Evolutionary conservation across 2,329 filamentous ascomycete species (phyloP), one percentile per base, ranked within the genome.

Genomic region (Orbilia ellipsospora): DNA sequence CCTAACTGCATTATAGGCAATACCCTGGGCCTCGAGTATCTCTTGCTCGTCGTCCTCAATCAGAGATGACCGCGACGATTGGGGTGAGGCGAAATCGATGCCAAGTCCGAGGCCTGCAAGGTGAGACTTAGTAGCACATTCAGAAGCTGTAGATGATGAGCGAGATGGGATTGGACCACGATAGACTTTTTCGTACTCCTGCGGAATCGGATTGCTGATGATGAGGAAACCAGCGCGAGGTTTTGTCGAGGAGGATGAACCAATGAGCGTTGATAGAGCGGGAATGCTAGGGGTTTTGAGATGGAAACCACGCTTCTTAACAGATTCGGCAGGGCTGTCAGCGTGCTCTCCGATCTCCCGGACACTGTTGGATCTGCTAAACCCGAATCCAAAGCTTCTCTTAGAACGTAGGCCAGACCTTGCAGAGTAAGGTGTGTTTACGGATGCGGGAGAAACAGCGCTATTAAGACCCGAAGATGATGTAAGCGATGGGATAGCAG

Each of bases 41-140:
- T 70, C 57, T 31, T 70, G 66, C 31, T 63, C 66, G 2, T 70
- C 66, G 31, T 70, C 66, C n/a, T 70, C 66, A 6, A 70, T 70
- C 8, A 63, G 44, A 23, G 66, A 70, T 8, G 65, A 69, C 28
- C 57, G 56, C 13, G 65, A 69, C 28, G 66, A 70, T 63, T 20
- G 50, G n/a, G 50, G 56, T 15, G 57, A 70, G 4, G 28, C 26
- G 23, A 70, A 52, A 16, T 52, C 62, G 18, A 70, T 70, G 50
- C 66, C 66, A 44, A 70, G 66, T 5, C 60, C 60, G 31, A 36
- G 31, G 31, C 31, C 31, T 36, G 31, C 10, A 36, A 36, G 31
- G 5, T 36, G 31, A 36, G 31, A 36, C 2, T 7, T 52, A 36
- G 57, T 57, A 6, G 52, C 23, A 16, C 40, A 44, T 13, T 63